Percentiles rank a stretch among this genome's conserved stretches.
Conservation (phyloP, 768 basidiomycete species). For the Boletus vermiculosoides region DNA sequence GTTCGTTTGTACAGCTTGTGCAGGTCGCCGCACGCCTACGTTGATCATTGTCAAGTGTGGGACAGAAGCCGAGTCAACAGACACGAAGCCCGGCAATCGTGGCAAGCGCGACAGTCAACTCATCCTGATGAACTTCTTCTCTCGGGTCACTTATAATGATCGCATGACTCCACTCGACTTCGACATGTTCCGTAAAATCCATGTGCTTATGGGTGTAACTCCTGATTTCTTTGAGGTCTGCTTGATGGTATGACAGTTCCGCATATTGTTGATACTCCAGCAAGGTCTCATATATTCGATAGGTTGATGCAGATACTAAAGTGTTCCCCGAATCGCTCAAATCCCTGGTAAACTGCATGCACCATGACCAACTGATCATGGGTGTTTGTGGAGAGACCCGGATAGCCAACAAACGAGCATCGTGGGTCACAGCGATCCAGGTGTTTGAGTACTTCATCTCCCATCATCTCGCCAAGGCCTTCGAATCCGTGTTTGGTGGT, state of each 20-base stretch:
- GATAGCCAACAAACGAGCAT: conserved; percentile 96
- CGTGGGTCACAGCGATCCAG: conserved; percentile 98
- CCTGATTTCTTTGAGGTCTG: conserved; percentile 98
- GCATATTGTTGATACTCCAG: not conserved
- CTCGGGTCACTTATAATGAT: conserved; percentile 98
- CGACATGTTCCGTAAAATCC: conserved; percentile 96
- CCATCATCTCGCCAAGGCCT: conserved; percentile 96
- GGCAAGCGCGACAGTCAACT: conserved; percentile 99
- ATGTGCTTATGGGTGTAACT: conserved; percentile 96
- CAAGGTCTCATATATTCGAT: conserved; percentile 14
- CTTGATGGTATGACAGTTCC: conserved; percentile 74
- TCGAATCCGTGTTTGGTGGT: conserved; percentile 99
- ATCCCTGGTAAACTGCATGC: conserved; percentile 96
- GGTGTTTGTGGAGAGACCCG: conserved; percentile 98
- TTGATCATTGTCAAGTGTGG: conserved; percentile 97
- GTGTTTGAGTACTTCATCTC: conserved; percentile 99
- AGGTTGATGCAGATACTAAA: conserved; percentile 99
- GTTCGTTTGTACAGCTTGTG: conserved; percentile 51
- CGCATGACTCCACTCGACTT: conserved; percentile 98
- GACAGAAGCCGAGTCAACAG: conserved; percentile 77
- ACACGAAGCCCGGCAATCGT: conserved; percentile 96
- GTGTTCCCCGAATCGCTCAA: conserved; percentile 88
- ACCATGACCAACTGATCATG: conserved; percentile 98
- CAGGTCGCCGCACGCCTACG: conserved; percentile 89
- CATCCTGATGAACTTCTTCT: conserved; percentile 99